Evolutionary conservation across 2,329 filamentous ascomycete genomes (phyloP), one percentile per base, ranked within the genome.

Genomic region (Penicillium expansum): DNA sequence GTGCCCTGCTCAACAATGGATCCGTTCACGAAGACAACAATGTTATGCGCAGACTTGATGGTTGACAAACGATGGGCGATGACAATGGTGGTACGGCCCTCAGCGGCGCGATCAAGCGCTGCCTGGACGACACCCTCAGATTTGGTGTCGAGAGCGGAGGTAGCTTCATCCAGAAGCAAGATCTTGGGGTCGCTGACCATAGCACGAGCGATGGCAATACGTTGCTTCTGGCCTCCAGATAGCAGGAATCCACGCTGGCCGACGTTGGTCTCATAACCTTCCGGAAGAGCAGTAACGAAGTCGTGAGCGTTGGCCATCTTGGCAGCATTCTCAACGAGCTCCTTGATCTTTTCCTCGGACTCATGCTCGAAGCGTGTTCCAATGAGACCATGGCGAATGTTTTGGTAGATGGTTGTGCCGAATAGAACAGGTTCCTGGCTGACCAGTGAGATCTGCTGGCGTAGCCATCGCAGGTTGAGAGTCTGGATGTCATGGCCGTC

Each of bases 61-160:
- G 94, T 99, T 0, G 92, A 96, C 9, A 99, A 81, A 64, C 93
- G 88, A 77, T 99, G 94, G 42, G 94, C 94, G 73, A 99, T 97
- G 7, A 92, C 90, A 66, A 97, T 96, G 2, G 94, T 97, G 0
- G 94, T 99, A 52, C 94, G 85, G 24, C 92, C 93, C 61, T 89
- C 83, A 1, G 92, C 84, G 27, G 93, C 94, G 48, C 85, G 88
- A 67, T 97, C 92, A 9, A 99, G 82, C 18, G 94, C 94, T 41
- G 91, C 91, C 73, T 97, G 94, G 1, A 99, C 93, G 10, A 96
- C 89, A 44, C 91, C 92, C 76, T 99, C 94, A 0, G 91, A 95
- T 70, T 94, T 93, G 22, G 93, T 96, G 69, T 99, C 94, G 0
- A 99, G 82, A 4, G 92, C 92, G 37, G 90, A 94, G 0, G 94